Base-by-base conservation (phyloP, 176 grass and related monocot genomes). In the Ampelocalamus luodianensis region DNA sequence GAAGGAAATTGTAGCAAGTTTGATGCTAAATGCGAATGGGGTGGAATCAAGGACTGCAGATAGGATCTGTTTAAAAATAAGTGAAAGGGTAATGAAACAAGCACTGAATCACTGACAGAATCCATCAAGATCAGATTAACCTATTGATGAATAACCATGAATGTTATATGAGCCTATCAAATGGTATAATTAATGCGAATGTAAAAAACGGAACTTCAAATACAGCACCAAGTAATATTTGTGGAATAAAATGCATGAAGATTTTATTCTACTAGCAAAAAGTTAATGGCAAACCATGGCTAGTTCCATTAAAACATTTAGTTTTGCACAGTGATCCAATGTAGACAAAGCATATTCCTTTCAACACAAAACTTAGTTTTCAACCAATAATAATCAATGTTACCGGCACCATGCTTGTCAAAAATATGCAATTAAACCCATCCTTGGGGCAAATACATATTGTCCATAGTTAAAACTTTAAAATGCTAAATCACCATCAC, bases 11-110 rank as follows among this genome's bases (percentile, higher is more conserved):
- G 91, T 81, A 81, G 93, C 93, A 82, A 98, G 86, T 86, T 80
- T 90, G 68, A 98, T 92, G 87, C 96, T 93, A 81, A 98, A 98
- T 18, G 74, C 36, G 78, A 93, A 89, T 0, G 93, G 89, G 42
- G 90, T 76, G 63, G 83, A 89, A 85, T 93, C 96, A 85, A 98
- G 83, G 59, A 95, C 87, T 14, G 72, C 49, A 16, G 91, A 83
- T 78, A 98, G 79, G 59, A 98, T 95, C 96, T 98, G 88, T 89
- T 70, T 54, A 72, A 91, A 63, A 91, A 69, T 42, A 91, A 80
- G 5, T 36, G 64, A 68, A 65, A 82, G 43, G 70, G 23, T 61
- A 48, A 76, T 53, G 23, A 80, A 76, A 76, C 18, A 81, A 74
- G 32, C 17, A 69, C 9, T 63, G 56, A 74, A 27, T 62, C 32